Conservation (phyloP, 441 rosid genomes). For the Manihot esculenta region DNA sequence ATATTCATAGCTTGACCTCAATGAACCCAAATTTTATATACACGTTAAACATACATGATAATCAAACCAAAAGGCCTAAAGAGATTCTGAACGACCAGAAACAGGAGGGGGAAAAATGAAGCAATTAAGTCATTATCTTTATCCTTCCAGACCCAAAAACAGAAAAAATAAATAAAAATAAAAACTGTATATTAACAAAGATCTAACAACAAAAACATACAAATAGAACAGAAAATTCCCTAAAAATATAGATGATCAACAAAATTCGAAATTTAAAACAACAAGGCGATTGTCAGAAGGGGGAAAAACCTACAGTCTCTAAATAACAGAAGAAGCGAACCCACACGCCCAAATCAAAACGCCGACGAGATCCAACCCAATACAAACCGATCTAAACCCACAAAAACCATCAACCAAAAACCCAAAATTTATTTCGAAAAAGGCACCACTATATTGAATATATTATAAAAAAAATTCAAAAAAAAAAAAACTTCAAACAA, state of each 20-base stretch:
- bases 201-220: background rate
- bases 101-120: background rate
- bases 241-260: background rate
- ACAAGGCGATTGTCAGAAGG: background rate
- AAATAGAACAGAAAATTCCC: background rate
- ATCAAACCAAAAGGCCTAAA: background rate
- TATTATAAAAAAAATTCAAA: conserved; percentile 8
- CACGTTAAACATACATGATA: background rate
- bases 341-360: conserved; percentile 20
- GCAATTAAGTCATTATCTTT: background rate
- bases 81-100: background rate
- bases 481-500: background rate
- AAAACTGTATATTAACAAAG: conserved; percentile 13
- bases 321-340: background rate
- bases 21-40: background rate
- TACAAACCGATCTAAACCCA: conserved; percentile 30
- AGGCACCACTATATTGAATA: too few species aligned
- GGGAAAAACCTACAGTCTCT: conserved; percentile 6
- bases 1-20: background rate
- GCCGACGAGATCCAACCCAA: conserved; percentile 19
- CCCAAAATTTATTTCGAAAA: conserved; percentile 2
- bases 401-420: conserved; percentile 12
- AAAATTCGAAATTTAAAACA: background rate
- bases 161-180: background rate
- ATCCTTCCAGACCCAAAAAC: too few species aligned